Base-by-base conservation (phyloP, 2,329 filamentous ascomycete genomes). In the Ophioceras dolichostomum region DNA sequence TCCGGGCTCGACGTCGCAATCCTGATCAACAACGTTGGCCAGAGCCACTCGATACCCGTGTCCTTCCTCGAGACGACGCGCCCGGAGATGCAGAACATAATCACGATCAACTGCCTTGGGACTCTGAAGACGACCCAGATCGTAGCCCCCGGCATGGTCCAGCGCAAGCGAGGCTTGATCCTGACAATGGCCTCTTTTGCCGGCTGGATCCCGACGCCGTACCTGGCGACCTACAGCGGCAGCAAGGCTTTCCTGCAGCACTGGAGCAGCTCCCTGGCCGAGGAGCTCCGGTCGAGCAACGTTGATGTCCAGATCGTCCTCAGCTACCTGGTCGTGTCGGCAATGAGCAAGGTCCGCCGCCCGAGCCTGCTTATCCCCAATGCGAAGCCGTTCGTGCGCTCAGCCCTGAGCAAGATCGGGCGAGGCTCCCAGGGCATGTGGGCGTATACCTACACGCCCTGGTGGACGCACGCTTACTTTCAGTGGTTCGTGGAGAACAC, bases 171-270 rank as follows among this genome's bases (percentile, higher is more conserved):
- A 40, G 91, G 93, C 18, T 70, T 98, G 26, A 86, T 98, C 52
- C 68, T 98, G 39, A 98, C 89, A 41, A 95, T 98, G 88, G 91
- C 89, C 33, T 95, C 88, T 10, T 94, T 96, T 55, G 91, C 83
- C 43, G 93, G 91, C 47, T 81, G 93, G 62, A 76, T 91, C 43
- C 91, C 91, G 7, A 94, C 86, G 1, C 88, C 93, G 5, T 78
- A 91, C 38, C 73, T 98, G 32, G 91, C 91, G 10, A 96, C 91
- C 3, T 98, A 98, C 70, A 93, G 85, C 32, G 91, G 91, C 47
- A 91, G 83, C 74, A 98, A 98, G 65, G 89, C 91, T 2, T 98
- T 98, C 72, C 71, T 98, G 34, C 89, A 96, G 62, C 81, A 94
- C 54, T 98, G 91, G 91, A 94, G 83, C 47, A 82, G 78, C 5